Evolutionary conservation across 2,329 filamentous ascomycete genomes (phyloP), one percentile per base, ranked within the genome.

Genomic region (Penicillium sp.): DNA sequence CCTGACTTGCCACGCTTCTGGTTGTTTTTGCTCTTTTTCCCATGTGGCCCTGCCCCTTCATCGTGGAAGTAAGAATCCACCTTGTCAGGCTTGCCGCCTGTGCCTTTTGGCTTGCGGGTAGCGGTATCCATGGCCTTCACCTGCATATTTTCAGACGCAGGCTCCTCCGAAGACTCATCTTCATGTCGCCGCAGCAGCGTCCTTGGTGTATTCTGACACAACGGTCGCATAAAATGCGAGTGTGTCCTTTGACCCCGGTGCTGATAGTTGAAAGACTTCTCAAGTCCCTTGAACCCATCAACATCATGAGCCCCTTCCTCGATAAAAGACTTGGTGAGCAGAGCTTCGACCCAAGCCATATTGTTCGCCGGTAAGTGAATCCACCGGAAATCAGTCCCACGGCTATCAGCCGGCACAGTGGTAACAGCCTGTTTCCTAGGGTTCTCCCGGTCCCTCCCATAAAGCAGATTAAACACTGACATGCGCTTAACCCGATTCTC

Each of bases 321-420:
- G 35, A 88, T 83, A 62, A 88, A 88, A 8, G 80, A 80, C 62
- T 88, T 88, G 1, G 84, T 84, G n/a, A 88, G 72, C 2, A 88
- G 73, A 0, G 84, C 81, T 70, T 88, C 85, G 5, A 84, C 81
- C 86, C 86, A 88, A 1, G 82, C 80, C 71, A 75, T 73, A 25
- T 83, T 82, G 61, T 83, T 83, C 3, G 80, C 80, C 6, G 81
- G 81, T 6, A 83, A 70, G 70, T 83, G 81, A 50, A 83, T 82
- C 81, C 81, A 83, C 21, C 80, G 73, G 52, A 82, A 82, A 42
- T 79, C 74, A 5, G 79, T 79, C 41, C 75, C 74, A 61, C 80
- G 78, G 57, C 78, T 77, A 50, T 80, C 76, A 47, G 75, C 77
- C 1, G 79, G 77, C 23, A 79, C 59, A 0, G 80, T 81, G 0